phyloP scores from a whole-genome alignment of 306 rosid species.

The cucumber (Cucumis sativus) region DNA sequence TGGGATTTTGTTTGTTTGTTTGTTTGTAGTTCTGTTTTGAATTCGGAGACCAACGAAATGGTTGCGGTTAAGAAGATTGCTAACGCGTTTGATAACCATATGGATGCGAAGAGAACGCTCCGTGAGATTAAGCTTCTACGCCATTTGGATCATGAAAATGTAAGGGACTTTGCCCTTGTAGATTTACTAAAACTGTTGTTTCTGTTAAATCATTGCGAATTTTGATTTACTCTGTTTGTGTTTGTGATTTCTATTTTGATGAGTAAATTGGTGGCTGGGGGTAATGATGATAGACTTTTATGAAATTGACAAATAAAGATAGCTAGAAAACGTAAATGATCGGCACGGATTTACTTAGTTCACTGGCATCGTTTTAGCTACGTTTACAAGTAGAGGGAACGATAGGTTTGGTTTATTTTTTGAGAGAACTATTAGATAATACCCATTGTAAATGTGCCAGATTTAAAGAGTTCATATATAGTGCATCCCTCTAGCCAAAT shows the following conservation, averaged over 20 bases:
- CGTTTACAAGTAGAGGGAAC: no score
- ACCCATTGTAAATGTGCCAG: no score
- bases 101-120: constrained; percentile 98
- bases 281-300: no score
- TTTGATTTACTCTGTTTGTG: neutral
- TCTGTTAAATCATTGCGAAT: neutral
- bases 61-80: constrained; percentile 95
- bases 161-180: constrained; percentile 18
- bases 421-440: no score
- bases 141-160: constrained; percentile 94
- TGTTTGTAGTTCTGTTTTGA: constrained; percentile 59
- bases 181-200: neutral
- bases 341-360: no score
- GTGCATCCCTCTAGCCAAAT: no score
- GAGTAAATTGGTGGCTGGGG: no score
- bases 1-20: neutral
- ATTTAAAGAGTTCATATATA: no score
- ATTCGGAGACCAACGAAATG: constrained; percentile 81
- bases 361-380: no score
- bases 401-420: no score
- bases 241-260: neutral
- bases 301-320: no score
- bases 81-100: constrained; percentile 82
- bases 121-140: constrained; percentile 98
- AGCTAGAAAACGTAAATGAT: no score